A percentile compares a stretch with the other conserved stretches of the same genome.
These are phyloP conservation scores for Hypoxylon sp. DNA, from an alignment of 2,329 filamentous ascomycete species.

Conservation along the genomic window DNA sequence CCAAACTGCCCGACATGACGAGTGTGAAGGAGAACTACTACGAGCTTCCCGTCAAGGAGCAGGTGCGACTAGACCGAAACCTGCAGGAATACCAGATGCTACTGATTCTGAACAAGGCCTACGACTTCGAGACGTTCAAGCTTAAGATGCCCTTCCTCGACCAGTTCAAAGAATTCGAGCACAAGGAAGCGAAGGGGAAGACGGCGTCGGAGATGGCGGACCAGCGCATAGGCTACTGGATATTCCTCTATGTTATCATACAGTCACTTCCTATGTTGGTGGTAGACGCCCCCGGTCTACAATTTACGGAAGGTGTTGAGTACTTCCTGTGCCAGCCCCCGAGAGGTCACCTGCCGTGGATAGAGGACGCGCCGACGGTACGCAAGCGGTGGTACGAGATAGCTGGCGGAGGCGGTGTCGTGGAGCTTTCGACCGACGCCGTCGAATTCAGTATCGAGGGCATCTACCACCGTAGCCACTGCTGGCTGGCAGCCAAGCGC, in stretches of 20 bases:
- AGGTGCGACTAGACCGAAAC: slow-evolving; percentile 74
- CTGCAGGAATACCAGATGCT: slow-evolving; percentile 81
- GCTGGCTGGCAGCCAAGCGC: slow-evolving; percentile 47
- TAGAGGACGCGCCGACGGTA: slow-evolving; percentile 68
- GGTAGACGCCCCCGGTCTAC: slow-evolving; percentile 75
- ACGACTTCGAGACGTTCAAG: slow-evolving; percentile 76
- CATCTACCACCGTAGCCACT: slow-evolving; percentile 48
- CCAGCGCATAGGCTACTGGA: slow-evolving; percentile 78
- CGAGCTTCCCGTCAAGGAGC: slow-evolving; percentile 74
- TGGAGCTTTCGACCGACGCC: slow-evolving; percentile 66
- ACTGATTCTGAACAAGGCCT: slow-evolving; percentile 78
- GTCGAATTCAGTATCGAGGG: slow-evolving; percentile 55
- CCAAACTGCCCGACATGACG: slow-evolving; percentile 75
- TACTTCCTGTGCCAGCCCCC: slow-evolving; percentile 84
- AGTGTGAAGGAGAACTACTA: slow-evolving; percentile 70
- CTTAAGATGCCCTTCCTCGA: slow-evolving; percentile 69
- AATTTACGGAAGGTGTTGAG: slow-evolving; percentile 75
- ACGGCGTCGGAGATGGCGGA: slow-evolving; percentile 73
- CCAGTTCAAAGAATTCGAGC: slow-evolving; percentile 75
- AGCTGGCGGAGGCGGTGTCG: slow-evolving; percentile 66
- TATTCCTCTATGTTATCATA: slow-evolving; percentile 80
- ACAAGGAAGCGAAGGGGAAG: slow-evolving; percentile 70
- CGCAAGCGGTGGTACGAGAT: slow-evolving; percentile 78
- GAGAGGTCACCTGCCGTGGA: slow-evolving; percentile 76
- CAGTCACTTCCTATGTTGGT: slow-evolving; percentile 81